Base-by-base conservation (phyloP, 305 asterid species). In the Petunia hybrid region DNA sequence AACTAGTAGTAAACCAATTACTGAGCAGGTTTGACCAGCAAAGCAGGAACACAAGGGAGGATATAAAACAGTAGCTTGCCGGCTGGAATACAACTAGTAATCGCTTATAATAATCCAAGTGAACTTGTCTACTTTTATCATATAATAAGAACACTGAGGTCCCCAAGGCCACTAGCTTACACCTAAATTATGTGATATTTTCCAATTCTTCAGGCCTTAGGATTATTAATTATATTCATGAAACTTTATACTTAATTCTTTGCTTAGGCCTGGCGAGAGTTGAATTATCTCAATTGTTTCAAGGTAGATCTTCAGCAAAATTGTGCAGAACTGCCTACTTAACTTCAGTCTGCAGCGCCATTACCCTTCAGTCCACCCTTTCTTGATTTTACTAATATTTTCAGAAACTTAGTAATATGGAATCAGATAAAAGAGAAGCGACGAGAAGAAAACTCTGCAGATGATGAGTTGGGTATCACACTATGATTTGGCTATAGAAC, bases 271-370 rank as follows among this genome's bases (percentile, higher is more conserved):
- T 0, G 22, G 14, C 35, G 4, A 48, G 12, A 31, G 77, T 48
- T 46, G 61, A 70, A 70, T 10, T 45, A 71, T 10, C 77, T 70
- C 62, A 56, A 56, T 56, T 22, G 62, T 56, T 31, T 57, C 77
- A 46, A 71, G 13, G 77, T 41, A 71, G 31, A 22, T 46, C 46
- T 46, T 42, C 38, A 48, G 61, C 77, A 6, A 43, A 71, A 71
- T 46, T 48, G 78, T 70, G 57, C 61, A 71, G 43, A 48, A 48
- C 43, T 71, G 31, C 61, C 5, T 45, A 53, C 5, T 31, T 6
- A 12, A 31, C 31, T 71, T 31, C 31, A 46, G 16, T 71, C 61
- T 31, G 61, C 43, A 10, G 43, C 48, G 5, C 43, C 1, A 2
- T 48, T 71, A 48, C 43, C 60, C 42, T 31, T 70, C 35, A 5